Base-by-base conservation (phyloP, 441 rosid species). In the Mallotus repandus region DNA sequence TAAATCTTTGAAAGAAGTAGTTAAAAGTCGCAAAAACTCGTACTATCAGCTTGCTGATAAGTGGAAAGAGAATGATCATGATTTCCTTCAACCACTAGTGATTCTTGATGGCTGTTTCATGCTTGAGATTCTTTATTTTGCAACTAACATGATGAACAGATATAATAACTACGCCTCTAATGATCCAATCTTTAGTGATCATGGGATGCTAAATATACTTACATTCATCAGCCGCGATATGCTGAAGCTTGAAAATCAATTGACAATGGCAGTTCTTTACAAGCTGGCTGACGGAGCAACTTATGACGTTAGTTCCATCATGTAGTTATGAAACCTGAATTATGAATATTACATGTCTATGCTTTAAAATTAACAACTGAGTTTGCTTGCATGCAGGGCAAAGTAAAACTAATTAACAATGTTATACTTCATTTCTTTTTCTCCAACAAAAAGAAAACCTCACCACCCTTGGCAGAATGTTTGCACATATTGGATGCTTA, bases 31-130 rank as follows among this genome's bases (percentile, higher is more conserved):
- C 18, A 77, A 50, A 70, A 83, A 77, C 32, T 70, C 76, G 5
- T 83, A 84, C 21, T 76, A 80, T 43, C 74, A 64, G 14, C 86
- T 84, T 29, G 78, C 71, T 60, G 58, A 13, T 7, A 2, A 60
- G 18, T 84, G 84, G 85, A 35, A 60, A 12, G 63, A 65, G 4
- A 68, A 68, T 7, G 19, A 43, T 2, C n/a, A 2, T 6, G 35
- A 52, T 3, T 80, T 84, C 68, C 69, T 86, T 63, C 77, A 70
- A n/a, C n/a, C n/a, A 65, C 18, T 86, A 77, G 80, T 85, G 90
- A 76, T 85, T 61, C 70, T 76, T 10, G 90, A 87, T 67, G 88
- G 90, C 3, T 85, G 88, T 57, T 87, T 87, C 79, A 80, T 84
- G 86, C 80, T 81, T 12, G 88, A 86, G 68, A 66, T 81, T 59